Conservation (phyloP, 345 rosid species). For the Salix suchowensis region DNA sequence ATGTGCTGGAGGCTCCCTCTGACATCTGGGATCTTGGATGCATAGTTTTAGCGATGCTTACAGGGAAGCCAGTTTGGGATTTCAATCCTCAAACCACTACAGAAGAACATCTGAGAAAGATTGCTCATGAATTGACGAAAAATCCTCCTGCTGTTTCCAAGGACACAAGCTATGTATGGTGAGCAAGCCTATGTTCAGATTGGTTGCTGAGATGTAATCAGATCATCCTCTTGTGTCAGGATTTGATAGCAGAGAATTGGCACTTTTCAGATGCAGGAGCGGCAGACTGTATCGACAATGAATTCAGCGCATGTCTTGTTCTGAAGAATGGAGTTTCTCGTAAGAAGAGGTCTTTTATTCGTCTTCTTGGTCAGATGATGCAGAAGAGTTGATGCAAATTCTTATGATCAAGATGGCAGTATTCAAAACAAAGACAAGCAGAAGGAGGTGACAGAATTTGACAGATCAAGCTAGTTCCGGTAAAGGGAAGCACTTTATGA, state of each 20-base stretch:
- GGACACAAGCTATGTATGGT: constrained; percentile 52
- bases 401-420: too few species aligned
- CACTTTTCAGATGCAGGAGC: neutral
- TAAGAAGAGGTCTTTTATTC: neutral
- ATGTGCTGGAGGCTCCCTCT: constrained; percentile 49
- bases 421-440: too few species aligned
- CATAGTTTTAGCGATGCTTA: constrained; percentile 61
- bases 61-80: constrained; percentile 59
- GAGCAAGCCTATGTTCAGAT: constrained; percentile 47
- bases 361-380: neutral
- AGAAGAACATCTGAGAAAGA: constrained; percentile 44
- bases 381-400: neutral
- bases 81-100: constrained; percentile 23
- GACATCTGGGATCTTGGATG: constrained; percentile 93
- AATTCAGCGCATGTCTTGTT: neutral
- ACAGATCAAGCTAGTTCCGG: too few species aligned
- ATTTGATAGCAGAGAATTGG: constrained; percentile 1
- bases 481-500: too few species aligned
- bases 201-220: constrained; percentile 72
- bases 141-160: constrained; percentile 52
- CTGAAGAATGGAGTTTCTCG: neutral
- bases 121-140: constrained; percentile 51
- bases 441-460: too few species aligned
- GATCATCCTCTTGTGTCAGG: constrained; percentile 53
- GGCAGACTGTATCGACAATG: neutral